Base-by-base conservation (phyloP, 305 asterid species). In the Monarda citriodora region DNA sequence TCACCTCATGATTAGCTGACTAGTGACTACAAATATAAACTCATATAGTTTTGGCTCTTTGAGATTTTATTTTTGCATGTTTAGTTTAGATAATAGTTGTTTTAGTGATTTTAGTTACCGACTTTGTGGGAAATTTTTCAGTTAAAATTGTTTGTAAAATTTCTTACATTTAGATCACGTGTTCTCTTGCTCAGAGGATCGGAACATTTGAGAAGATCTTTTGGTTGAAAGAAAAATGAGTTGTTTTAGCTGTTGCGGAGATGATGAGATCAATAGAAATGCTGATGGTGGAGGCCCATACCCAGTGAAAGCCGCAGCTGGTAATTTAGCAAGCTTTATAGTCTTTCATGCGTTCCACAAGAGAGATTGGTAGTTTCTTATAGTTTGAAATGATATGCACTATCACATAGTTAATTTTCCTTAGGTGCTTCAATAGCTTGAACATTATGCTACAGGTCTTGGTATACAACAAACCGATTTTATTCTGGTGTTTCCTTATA, bases 211-310 rank as follows among this genome's bases (percentile, higher is more conserved):
- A 54, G 56, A 63, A 50, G 61, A 66, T 75, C 63, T 34, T 61
- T 61, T 46, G 59, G 66, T 64, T 61, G 60, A 62, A 51, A 70
- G 54, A 67, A 40, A 32, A 58, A 85, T 89, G 96, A 74, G 95
- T 74, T 86, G 95, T 71, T 86, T 86, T 74, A 20, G 85, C 74
- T 89, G 96, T 71, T 89, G 90, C 59, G 82, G 63, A 58, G 88
- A 83, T 40, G 86, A 76, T 69, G 95, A 89, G 53, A 59, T 73
- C 74, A 66, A 69, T 48, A 83, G 73, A 72, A 73, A 79, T 46
- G 29, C 84, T 66, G 85, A 89, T 64, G 87, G 78, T 58, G 93
- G 81, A 56, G 88, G 79, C 66, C 81, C 74, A 49, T 65, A 73
- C 63, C 63, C 78, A 53, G 70, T 80, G 53, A 84, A 86, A 74